Conservation (phyloP, 1,284 basidiomycete species). For the Mycosarcoma mackinlayi region DNA sequence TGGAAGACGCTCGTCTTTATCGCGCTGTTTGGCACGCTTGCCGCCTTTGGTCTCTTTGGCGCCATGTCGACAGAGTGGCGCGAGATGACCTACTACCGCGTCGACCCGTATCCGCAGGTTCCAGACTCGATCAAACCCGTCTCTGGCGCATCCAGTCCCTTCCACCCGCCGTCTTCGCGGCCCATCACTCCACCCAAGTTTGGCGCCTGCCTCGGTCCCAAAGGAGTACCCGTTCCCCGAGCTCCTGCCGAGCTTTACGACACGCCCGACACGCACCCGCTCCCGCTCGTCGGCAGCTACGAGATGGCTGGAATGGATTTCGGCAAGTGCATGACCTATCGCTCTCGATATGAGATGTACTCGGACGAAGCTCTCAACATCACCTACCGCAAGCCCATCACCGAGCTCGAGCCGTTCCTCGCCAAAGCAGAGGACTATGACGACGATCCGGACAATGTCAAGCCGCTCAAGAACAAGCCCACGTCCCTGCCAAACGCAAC, state of each 20-base stretch:
- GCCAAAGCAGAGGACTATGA: conserved; percentile 61
- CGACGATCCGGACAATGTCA: conserved; percentile 65
- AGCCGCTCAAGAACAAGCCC: conserved; percentile 45
- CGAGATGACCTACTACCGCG: conserved; percentile 67
- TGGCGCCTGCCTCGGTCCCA: conserved; percentile 60
- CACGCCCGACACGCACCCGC: conserved; percentile 64
- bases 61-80: conserved; percentile 67
- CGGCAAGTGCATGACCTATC: conserved; percentile 66
- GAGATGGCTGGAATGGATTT: conserved; percentile 60
- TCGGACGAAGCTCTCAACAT: conserved; percentile 67
- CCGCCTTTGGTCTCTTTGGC: conserved; percentile 61
- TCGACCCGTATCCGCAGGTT: conserved; percentile 63
- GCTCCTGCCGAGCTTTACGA: conserved; percentile 58
- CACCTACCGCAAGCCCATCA: conserved; percentile 62
- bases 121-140: conserved; percentile 31
- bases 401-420: conserved; percentile 50
- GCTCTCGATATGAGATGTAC: conserved; percentile 65
- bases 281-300: conserved; percentile 65
- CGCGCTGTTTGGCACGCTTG: conserved; percentile 52
- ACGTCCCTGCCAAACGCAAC: conserved; percentile 9
- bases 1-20: conserved; percentile 66
- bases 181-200: conserved; percentile 58
- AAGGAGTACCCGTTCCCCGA: conserved; percentile 53
- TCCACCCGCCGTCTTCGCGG: conserved; percentile 42
- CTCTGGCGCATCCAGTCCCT: conserved; percentile 31